Conservation (phyloP, 345 rosid genomes). For the Cardiospermum halicacabum region DNA sequence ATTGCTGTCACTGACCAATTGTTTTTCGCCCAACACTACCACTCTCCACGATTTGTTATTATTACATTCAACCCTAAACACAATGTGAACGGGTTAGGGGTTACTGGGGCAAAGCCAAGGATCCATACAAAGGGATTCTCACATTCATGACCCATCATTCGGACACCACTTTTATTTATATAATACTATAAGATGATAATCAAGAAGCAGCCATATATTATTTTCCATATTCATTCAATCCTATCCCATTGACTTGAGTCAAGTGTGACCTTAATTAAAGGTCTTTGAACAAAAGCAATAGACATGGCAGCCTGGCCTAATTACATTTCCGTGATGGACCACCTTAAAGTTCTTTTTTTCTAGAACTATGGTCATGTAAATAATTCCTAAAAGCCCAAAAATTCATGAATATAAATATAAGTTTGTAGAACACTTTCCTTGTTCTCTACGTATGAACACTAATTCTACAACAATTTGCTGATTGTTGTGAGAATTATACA, state of each 20-base stretch:
- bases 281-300: conserved; percentile 28
- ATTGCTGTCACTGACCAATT: not conserved
- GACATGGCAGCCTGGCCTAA: conserved; percentile 21
- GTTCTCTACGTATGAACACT: conserved; percentile 20
- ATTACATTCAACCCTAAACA: too few relatives aligned
- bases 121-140: not conserved
- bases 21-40: not conserved
- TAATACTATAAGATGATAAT: too few relatives aligned
- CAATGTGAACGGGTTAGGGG: too few relatives aligned
- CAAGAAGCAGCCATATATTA: not conserved
- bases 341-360: not conserved
- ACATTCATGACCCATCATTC: conserved; percentile 20
- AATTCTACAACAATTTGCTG: conserved; percentile 13
- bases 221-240: not conserved
- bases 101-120: not conserved
- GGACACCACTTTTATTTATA: too few relatives aligned
- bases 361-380: too few relatives aligned
- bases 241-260: too few relatives aligned
- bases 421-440: conserved; percentile 15
- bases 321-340: conserved; percentile 11
- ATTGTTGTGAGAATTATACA: conserved; percentile 14
- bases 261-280: not conserved
- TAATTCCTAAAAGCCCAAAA: conserved; percentile 1
- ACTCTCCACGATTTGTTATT: not conserved
- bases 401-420: not conserved